Evolutionary conservation across 78 protist genomes (phyloP).

Genomic region (Parvularia atlantis): DNA sequence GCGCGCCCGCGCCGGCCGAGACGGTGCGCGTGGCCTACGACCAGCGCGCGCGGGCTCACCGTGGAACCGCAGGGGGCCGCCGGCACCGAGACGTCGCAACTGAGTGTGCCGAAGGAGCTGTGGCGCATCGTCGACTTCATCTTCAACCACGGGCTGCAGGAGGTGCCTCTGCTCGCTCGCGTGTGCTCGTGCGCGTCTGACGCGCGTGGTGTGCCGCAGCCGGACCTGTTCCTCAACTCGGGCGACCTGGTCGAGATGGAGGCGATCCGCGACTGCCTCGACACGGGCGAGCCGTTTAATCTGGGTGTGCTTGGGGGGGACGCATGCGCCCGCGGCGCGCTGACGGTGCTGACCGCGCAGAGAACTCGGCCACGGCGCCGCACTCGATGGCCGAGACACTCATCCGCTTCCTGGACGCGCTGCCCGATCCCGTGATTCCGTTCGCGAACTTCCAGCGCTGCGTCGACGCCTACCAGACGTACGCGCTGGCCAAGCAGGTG

Average conservation of each 20-base stretch:
- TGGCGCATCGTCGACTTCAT: constrained; percentile 65
- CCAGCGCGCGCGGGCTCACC: constrained; percentile 13
- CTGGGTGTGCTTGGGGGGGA: background rate
- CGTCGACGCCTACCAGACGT: background rate
- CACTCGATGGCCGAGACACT: constrained; percentile 59
- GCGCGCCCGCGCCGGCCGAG: too few species aligned
- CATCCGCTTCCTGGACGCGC: constrained; percentile 43
- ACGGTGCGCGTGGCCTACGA: too few species aligned
- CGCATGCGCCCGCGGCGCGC: background rate
- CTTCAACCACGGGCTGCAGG: constrained; percentile 27
- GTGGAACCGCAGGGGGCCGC: background rate
- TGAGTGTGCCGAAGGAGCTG: constrained; percentile 65
- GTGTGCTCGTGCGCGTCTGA: too few species aligned
- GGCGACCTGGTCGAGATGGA: constrained; percentile 36
- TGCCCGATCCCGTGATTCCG: constrained; percentile 55
- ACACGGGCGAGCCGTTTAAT: constrained; percentile 19
- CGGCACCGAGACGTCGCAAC: constrained; percentile 9
- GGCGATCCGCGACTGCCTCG: constrained; percentile 43
- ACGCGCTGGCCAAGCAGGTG: background rate
- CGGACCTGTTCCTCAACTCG: constrained; percentile 30
- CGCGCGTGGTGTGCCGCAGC: background rate
- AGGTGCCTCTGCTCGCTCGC: background rate
- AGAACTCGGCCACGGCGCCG: too few species aligned
- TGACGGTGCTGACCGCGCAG: constrained; percentile 1
- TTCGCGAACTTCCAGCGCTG: constrained; percentile 16